A percentile compares a stretch with the other conserved stretches of the same genome.
These are phyloP conservation scores for Pichia sp. DNA, from an alignment of 1,139 yeast species.

Conservation along the genomic window DNA sequence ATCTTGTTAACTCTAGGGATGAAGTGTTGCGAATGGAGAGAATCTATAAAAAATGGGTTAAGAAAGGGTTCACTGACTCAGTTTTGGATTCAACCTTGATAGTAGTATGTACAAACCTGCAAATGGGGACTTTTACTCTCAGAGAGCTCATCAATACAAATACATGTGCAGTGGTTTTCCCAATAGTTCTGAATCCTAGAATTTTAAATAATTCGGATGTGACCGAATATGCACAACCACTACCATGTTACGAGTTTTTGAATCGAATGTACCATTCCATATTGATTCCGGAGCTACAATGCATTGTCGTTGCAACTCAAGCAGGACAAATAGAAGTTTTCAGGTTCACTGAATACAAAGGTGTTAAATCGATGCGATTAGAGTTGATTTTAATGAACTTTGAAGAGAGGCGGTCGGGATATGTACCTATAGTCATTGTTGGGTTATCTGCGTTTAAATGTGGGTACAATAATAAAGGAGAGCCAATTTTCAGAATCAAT, in stretches of 20 bases:
- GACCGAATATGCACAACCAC: background rate
- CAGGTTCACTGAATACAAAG: constrained; percentile 48
- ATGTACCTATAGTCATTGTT: constrained; percentile 19
- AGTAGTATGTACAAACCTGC: constrained; percentile 25
- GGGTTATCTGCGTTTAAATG: constrained; percentile 14
- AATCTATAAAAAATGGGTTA: background rate
- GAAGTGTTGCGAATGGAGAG: background rate
- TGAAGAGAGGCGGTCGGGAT: constrained; percentile 12
- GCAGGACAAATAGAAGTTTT: constrained; percentile 51
- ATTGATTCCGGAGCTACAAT: constrained; percentile 46
- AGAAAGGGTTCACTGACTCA: no score
- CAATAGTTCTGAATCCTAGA: constrained; percentile 2
- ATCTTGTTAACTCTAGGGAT: background rate
- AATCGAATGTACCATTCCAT: constrained; percentile 47
- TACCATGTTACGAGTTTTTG: background rate
- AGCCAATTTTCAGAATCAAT: constrained; percentile 8
- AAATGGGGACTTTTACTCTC: constrained; percentile 39
- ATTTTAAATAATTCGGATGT: background rate
- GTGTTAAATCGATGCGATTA: constrained; percentile 52
- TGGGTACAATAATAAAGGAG: constrained; percentile 5
- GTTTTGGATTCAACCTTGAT: no score
- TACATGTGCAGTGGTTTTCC: constrained; percentile 6
- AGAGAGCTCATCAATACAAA: constrained; percentile 38
- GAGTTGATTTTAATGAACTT: constrained; percentile 46
- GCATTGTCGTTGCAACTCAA: constrained; percentile 48